Evolutionary conservation across 2,329 filamentous ascomycete genomes (phyloP), one percentile per base, ranked within the genome.

Genomic region (Cercospora sp.): DNA sequence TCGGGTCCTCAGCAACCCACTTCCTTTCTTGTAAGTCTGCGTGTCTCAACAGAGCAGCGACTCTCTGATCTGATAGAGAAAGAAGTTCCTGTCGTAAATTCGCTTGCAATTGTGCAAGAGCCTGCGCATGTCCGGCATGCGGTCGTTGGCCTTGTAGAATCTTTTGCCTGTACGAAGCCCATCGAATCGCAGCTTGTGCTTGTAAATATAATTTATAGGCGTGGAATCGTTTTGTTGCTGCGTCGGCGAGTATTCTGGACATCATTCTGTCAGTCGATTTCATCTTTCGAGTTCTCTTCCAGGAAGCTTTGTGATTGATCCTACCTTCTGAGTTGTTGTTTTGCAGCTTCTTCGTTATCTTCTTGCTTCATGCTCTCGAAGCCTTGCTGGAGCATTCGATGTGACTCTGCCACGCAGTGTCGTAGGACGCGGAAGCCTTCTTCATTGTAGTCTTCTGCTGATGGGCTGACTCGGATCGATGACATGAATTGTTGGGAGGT

Each of bases 1-100:
- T 81, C 3, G 88, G 88, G 73, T 89, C 88, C 69, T 90, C 88
- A 42, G 80, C 79, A 55, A 89, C 79, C 87, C 87, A 90, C 78
- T 88, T 87, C 45, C 86, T 85, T 70, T 86, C 85, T 51, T 84
- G 79, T 53, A 80, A 73, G 73, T 89, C 88, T 48, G 85, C 83
- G 28, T 82, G 79, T 69, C 84, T 83, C 18, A 89, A 82, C 31
- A 85, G 84, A 65, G 83, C 80, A 62, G 87, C 81, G 59, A 89
- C 84, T 70, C 85, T 80, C 57, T 83, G 80, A 71, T 89, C 86
- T 13, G 87, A 88, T 69, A 89, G 82, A 28, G 82, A 80, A 13
- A 81, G 79, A 55, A 89, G 79, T 75, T 89, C 88, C 85, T 89
- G 73, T 4, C 71, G 59, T 60, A 89, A 77, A 5, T 81, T 80